Percentiles rank a stretch among this genome's conserved stretches.
Evolutionary conservation across 2,329 filamentous ascomycete genomes (phyloP).

Genomic region (Scedosporium minutisporum): DNA sequence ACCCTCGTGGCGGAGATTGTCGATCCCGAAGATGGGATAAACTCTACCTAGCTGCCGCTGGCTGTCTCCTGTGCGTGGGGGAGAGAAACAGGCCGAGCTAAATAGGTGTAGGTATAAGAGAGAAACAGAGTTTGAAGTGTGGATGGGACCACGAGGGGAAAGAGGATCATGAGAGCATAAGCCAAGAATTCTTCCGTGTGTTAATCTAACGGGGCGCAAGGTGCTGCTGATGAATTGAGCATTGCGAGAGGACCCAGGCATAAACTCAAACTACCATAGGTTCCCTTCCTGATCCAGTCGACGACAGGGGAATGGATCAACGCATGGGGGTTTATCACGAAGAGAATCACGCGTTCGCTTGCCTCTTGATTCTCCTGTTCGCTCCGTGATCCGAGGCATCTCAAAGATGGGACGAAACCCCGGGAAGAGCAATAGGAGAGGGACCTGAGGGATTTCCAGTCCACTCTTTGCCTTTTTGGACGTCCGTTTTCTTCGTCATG

Average conservation of each 20-base stretch:
- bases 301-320: neutral
- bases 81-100: too few species aligned
- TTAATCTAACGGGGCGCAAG: too few species aligned
- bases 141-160: too few species aligned
- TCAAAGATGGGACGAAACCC: neutral
- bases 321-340: neutral
- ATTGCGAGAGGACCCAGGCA: neutral
- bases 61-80: too few species aligned
- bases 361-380: neutral
- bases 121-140: too few species aligned
- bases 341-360: neutral
- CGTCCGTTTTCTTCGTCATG: neutral
- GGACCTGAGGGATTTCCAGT: neutral
- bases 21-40: constrained; percentile 1
- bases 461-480: neutral
- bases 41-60: neutral
- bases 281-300: too few species aligned
- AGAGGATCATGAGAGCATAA: too few species aligned
- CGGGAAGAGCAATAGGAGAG: neutral
- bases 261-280: neutral
- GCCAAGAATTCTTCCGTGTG: too few species aligned
- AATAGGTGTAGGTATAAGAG: too few species aligned
- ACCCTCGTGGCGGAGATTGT: neutral
- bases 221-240: too few species aligned
- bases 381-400: neutral